Evolutionary conservation across 148 eudicot genomes (phyloP).

Genomic region (Vaccinium macrocarpon): DNA sequence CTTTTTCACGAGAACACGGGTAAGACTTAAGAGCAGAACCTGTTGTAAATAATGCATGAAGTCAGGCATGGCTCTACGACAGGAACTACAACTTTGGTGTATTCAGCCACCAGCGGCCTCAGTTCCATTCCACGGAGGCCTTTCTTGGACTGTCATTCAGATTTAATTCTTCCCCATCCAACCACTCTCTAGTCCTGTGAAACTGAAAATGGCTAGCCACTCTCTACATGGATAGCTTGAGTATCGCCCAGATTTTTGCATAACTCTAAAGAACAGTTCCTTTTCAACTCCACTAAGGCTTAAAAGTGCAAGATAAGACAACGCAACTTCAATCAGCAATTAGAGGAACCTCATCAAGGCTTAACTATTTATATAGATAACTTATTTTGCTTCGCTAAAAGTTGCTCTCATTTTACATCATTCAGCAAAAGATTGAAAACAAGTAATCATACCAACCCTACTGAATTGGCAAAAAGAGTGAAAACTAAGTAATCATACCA

Average conservation of each 20-base stretch:
- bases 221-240: neutral
- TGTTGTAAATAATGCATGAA: neutral
- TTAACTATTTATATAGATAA: neutral
- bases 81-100: neutral
- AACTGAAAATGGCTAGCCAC: neutral
- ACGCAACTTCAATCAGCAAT: neutral
- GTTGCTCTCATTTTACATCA: neutral
- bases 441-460: too few species aligned
- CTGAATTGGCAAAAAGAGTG: neutral
- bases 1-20: neutral
- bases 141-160: neutral
- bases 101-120: neutral
- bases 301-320: neutral
- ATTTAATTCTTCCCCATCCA: neutral
- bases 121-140: neutral
- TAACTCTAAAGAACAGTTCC: neutral
- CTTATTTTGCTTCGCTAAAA: neutral
- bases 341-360: neutral
- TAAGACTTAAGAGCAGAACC: neutral
- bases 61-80: neutral
- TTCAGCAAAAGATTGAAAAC: neutral
- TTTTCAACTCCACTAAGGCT: neutral
- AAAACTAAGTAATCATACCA: neutral
- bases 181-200: constrained; percentile 3
- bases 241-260: neutral